Conservation (phyloP, 176 grass and related monocot genomes). For the Musa troglodytarum region DNA sequence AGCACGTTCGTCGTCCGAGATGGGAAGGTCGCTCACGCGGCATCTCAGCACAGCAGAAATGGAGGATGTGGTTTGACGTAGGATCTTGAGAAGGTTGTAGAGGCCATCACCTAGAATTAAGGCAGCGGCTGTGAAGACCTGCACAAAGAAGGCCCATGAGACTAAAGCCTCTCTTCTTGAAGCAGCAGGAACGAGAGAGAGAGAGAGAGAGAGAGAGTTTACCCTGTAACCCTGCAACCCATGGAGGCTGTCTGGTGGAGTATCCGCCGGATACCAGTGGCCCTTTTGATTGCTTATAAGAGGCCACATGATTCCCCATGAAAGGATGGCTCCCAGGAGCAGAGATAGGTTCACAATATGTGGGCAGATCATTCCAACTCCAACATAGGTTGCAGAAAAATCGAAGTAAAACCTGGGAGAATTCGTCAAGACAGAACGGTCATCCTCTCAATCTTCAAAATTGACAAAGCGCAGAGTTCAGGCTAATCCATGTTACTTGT, state of each 20-base stretch:
- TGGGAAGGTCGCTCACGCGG: constrained; percentile 35
- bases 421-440: neutral
- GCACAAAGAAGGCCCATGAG: neutral
- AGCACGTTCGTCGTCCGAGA: constrained; percentile 30
- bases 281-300: constrained; percentile 49
- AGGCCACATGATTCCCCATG: constrained; percentile 93
- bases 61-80: neutral
- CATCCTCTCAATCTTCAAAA: too few relatives aligned
- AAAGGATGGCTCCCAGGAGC: constrained; percentile 62
- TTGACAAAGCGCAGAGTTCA: too few relatives aligned
- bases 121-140: constrained; percentile 40
- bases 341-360: constrained; percentile 72
- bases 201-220: neutral
- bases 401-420: constrained; percentile 67
- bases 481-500: neutral
- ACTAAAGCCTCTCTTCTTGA: too few relatives aligned
- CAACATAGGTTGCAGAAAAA: constrained; percentile 76
- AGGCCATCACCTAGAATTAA: constrained; percentile 27
- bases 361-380: constrained; percentile 88
- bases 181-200: neutral
- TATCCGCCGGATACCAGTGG: constrained; percentile 27
- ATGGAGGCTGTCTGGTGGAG: constrained; percentile 20
- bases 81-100: constrained; percentile 17
- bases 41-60: neutral
- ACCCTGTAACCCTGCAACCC: constrained; percentile 70